Percentiles rank a stretch among this genome's conserved stretches.
These are phyloP conservation scores for Xylaria multiplex DNA, from an alignment of 2,329 filamentous ascomycete genomes.

Conservation along the genomic window DNA sequence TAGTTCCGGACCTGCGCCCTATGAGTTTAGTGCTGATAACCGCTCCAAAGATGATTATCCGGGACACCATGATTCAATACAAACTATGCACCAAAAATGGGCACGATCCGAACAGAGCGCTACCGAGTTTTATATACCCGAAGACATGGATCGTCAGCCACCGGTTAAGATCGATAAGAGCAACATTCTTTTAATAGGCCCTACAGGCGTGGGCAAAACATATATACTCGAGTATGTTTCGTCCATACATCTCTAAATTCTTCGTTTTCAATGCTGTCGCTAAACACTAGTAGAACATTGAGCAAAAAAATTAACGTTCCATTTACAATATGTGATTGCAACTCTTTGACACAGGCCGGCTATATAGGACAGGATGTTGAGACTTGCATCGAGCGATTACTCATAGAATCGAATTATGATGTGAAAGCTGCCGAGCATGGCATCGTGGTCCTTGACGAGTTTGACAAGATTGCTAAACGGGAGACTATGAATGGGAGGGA, in stretches of 20 bases:
- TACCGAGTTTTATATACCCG: constrained; percentile 60
- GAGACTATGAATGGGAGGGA: constrained; percentile 91
- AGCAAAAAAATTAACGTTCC: constrained; percentile 94
- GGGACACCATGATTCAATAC: constrained; percentile 60
- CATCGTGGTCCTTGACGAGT: constrained; percentile 95
- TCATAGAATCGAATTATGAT: constrained; percentile 91
- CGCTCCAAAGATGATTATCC: constrained; percentile 63
- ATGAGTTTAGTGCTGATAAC: constrained; percentile 51
- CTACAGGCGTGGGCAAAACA: constrained; percentile 95
- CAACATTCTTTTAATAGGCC: constrained; percentile 89
- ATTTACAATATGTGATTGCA: constrained; percentile 95
- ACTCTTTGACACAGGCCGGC: constrained; percentile 93
- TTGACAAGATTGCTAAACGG: constrained; percentile 94
- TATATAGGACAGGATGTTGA: constrained; percentile 99
- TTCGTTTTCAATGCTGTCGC: constrained; percentile 5
- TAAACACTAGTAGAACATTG: constrained; percentile 72
- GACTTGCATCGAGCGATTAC: constrained; percentile 87
- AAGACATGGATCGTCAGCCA: constrained; percentile 56
- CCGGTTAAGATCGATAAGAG: constrained; percentile 90
- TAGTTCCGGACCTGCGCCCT: constrained; percentile 22
- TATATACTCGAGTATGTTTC: constrained; percentile 78
- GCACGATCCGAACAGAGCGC: constrained; percentile 50
- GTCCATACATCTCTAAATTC: constrained; percentile 3
- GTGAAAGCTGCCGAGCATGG: constrained; percentile 85
- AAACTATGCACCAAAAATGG: constrained; percentile 54